Evolutionary conservation across 106 monocot species (phyloP), one percentile per base, ranked within the genome.

Genomic region (Dioscorea dumetorum): DNA sequence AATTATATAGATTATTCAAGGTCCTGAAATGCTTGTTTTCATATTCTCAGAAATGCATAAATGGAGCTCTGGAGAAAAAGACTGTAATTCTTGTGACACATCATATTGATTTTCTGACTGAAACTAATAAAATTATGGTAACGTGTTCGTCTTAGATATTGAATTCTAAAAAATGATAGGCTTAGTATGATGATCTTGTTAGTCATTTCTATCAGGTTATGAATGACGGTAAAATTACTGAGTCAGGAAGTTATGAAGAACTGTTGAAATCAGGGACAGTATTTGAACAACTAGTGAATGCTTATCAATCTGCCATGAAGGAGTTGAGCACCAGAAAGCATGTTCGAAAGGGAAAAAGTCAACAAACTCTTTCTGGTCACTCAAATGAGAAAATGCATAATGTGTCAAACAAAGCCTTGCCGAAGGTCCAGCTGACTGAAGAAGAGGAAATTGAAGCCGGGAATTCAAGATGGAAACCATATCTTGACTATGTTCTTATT

Each of bases 211-310:
- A 51, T 19, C 70, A 91, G 91, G 93, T 88, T 66, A 85, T 94
- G 76, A 77, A 88, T 50, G 63, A 66, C 63, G 90, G 90, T 68
- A 60, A 74, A 77, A 61, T 94, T 5, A 83, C 81, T 60, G 83
- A 91, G 67, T 66, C 67, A 58, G 90, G 94, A 70, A 87, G 48
- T 12, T 94, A 87, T 54, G 60, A 83, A 0, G 81, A 81, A 17
- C 90, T 94, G 52, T 67, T 91, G 23, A 66, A 65, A 53, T 66
- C 79, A 24, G 90, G 85, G 2, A 85, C 83, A 18, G 81, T 76
- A 31, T 91, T 90, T 50, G 87, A 94, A 49, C 77, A 87, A 66
- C 85, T 94, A 24, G 90, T 94, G 22, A 76, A 79, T 67, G 87
- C 94, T 69, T 90, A 94, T 65, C 70, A 72, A 20, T 80, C 84